Evolutionary conservation across 1,139 yeast species (phyloP), one percentile per base, ranked within the genome.

Genomic region (Hansenula sp.): DNA sequence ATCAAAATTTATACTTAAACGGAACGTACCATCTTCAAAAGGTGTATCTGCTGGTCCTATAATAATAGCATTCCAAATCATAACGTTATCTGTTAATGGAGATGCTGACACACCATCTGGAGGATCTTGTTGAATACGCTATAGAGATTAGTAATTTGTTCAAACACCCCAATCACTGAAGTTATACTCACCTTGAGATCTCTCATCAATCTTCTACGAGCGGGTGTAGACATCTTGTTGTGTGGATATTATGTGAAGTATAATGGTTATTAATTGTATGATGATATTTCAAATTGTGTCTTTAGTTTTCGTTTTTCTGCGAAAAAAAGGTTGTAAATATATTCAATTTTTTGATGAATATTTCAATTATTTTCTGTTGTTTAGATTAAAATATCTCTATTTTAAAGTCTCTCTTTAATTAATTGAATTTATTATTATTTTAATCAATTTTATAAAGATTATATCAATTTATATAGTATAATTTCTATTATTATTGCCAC

Each of bases 11-110:
- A 94, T 67, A 42, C 82, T 73, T 45, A 92, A 73, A 43, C 95
- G 75, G 66, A 92, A 94, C 0, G 98, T 92, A 16, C 99, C 99
- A 58, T 92, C 99, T 63, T 92, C 98, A 59, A 88, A 92, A 4
- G 98, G 97, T 1, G 99, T 92, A 48, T 90, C 97, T 27, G 92
- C 82, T 1, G 99, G 99, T 0, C 99, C 99, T 45, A 92, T 90
- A 45, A 92, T 92, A 46, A 92, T 96, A 0, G 97, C 99, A 62
- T 94, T 92, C 95, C 98, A 92, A 38, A 86, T 77, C 97, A 92
- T 89, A 42, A 92, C 97, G 56, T 92, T 92, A 60, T 92, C 98
- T 12, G 97, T 92, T 38, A 90, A 75, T 10, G 98, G 98, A 10
- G 96, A 87, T 1, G 98, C 98, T 11, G 96, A 87, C 9, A 92